Percentiles rank a stretch among this genome's conserved stretches.
Conservation (phyloP, 495 filamentous ascomycete genomes). For the Lasiosphaeria ovina region DNA sequence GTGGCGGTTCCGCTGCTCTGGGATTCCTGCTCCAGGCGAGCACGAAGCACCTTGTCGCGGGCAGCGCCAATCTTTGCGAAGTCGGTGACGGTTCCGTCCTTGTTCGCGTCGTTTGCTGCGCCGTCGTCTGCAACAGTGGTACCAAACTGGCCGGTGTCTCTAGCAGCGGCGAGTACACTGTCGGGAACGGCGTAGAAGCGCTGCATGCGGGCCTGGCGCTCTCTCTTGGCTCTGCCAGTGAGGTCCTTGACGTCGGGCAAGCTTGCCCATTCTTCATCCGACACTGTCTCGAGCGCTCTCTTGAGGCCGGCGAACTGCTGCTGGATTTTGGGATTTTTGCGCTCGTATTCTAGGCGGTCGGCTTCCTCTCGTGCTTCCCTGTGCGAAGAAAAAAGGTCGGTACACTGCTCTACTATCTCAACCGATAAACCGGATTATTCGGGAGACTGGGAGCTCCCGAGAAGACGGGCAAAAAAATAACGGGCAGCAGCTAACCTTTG, state of each 20-base stretch:
- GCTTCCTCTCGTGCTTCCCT: slow-evolving; percentile 94
- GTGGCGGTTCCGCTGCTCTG: slow-evolving; percentile 66
- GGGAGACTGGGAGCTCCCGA: no score
- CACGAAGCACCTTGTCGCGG: slow-evolving; percentile 88
- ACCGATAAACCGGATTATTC: slow-evolving; percentile 68
- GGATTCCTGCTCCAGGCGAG: slow-evolving; percentile 85
- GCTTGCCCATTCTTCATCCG: slow-evolving; percentile 95
- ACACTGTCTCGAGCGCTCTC: slow-evolving; percentile 79
- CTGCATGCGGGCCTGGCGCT: slow-evolving; percentile 75
- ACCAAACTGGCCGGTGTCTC: slow-evolving; percentile 75
- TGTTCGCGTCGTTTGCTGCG: slow-evolving; percentile 48
- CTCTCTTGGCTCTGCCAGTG: slow-evolving; percentile 86
- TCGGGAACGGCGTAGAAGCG: slow-evolving; percentile 97
- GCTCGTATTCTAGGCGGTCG: slow-evolving; percentile 92
- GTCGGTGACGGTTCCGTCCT: slow-evolving; percentile 90
- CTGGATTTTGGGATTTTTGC: slow-evolving; percentile 96
- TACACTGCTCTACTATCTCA: slow-evolving; percentile 74
- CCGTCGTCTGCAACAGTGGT: slow-evolving; percentile 83
- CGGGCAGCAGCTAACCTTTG: slow-evolving; percentile 74
- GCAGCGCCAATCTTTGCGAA: slow-evolving; percentile 98
- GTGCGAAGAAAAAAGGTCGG: slow-evolving; percentile 68
- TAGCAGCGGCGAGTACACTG: slow-evolving; percentile 86
- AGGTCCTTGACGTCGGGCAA: slow-evolving; percentile 95
- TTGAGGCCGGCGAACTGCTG: slow-evolving; percentile 98
- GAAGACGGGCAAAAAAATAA: slow-evolving; percentile 5